Percentiles rank a stretch among this genome's conserved stretches.
Conservation (phyloP, 140 eudicot species). For the Erigeron philadelphicus region DNA sequence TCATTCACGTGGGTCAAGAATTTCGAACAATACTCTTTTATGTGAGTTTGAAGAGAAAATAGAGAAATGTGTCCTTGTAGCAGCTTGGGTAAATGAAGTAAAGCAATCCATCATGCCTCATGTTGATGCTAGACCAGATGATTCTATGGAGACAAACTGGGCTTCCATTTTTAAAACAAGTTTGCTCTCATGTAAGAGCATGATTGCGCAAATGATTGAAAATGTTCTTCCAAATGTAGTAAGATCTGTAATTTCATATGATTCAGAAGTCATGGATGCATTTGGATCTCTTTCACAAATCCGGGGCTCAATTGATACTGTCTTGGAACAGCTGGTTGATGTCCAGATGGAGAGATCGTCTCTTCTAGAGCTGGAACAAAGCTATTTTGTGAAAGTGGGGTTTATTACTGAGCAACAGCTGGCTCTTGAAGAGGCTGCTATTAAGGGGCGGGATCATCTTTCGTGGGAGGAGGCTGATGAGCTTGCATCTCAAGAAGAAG, state of each 20-base stretch:
- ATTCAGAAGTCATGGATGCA: constrained; percentile 87
- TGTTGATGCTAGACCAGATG: constrained; percentile 23
- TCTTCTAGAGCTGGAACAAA: constrained; percentile 66
- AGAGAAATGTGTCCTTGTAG: constrained; percentile 78
- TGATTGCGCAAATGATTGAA: constrained; percentile 64
- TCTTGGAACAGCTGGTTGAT: constrained; percentile 81
- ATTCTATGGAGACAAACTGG: constrained; percentile 54
- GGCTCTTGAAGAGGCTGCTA: constrained; percentile 95
- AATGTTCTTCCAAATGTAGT: constrained; percentile 61
- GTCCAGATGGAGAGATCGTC: constrained; percentile 78
- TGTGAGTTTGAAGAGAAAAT: constrained; percentile 71
- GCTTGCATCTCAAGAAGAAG: constrained; percentile 98
- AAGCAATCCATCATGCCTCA: constrained; percentile 26
- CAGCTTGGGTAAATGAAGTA: constrained; percentile 66
- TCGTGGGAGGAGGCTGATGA: constrained; percentile 99
- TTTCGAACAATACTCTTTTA: constrained; percentile 42
- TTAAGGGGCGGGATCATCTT: constrained; percentile 84
- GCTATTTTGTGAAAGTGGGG: constrained; percentile 85
- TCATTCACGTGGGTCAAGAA: constrained; percentile 37
- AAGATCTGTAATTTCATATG: constrained; percentile 54
- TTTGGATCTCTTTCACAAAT: constrained; percentile 86
- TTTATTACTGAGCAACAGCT: constrained; percentile 81
- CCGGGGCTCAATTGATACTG: constrained; percentile 79
- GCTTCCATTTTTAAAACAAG: constrained; percentile 59
- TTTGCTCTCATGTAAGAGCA: constrained; percentile 52